Base-by-base conservation (phyloP, 257 asterid genomes). In the Rauvolfia tetraphylla region DNA sequence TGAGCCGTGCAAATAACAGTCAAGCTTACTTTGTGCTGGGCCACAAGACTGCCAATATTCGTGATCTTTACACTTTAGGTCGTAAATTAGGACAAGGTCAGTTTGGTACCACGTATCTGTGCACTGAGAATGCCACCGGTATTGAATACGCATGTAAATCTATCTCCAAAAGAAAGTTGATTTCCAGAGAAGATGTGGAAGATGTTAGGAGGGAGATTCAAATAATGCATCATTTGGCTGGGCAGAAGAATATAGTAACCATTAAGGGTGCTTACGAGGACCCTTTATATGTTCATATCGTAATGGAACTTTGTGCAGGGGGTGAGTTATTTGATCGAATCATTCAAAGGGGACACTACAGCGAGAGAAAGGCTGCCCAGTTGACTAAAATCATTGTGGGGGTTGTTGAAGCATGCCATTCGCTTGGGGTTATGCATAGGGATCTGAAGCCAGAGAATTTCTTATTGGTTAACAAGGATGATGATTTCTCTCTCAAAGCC, bases 161-260 rank as follows among this genome's bases (percentile, higher is more conserved):
- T 56, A 92, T 94, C 74, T 80, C 94, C 41, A 94, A 94, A 92
- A 88, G 97, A 84, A 94, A 92, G 82, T 68, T 94, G 80, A 94
- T 88, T 70, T 89, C 98, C 34, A 89, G 79, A 73, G 98, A 92
- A 80, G 98, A 94, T 33, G 90, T 94, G 0, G 97, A 92, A 79
- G 98, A 94, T 80, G 98, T 94, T 8, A 80, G 96, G 75, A 90
- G 98, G 89, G 98, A 93, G 90, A 92, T 93, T 84, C 97, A 93
- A 89, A 90, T 93, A 76, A 93, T 94, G 97, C 96, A 93, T 79
- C 98, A 93, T 82, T 78, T 93, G 90, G 90, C 97, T 76, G 97
- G 96, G 53, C 98, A 93, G 82, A 86, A 81, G 84, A 86, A 94
- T 79, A 90, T 94, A 75, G 98, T 94, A 62, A 89, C 92, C 63